A percentile compares a stretch with the other conserved stretches of the same genome.
phyloP scores from a whole-genome alignment of 2,329 filamentous ascomycete genomes.

The Mycosphaerelloides madeirae region DNA sequence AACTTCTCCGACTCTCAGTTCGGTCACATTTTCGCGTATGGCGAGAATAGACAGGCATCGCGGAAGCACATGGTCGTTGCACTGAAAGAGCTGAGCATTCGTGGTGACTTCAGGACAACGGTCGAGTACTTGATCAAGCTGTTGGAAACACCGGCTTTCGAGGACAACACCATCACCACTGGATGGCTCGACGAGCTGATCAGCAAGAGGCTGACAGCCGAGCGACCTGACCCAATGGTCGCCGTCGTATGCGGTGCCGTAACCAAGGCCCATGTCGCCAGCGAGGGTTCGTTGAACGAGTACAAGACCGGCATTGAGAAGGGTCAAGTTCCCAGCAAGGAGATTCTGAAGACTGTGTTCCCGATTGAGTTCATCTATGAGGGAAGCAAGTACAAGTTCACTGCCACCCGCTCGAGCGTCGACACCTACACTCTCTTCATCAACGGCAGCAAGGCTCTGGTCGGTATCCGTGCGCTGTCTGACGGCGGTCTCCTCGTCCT shows the following conservation, averaged over 20 bases:
- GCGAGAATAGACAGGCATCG: slow-evolving; percentile 92
- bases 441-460: slow-evolving; percentile 93
- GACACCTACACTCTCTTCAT: slow-evolving; percentile 98
- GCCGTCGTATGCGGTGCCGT: slow-evolving; percentile 95
- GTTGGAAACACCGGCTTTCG: slow-evolving; percentile 94
- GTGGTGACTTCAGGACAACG: slow-evolving; percentile 97
- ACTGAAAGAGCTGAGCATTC: slow-evolving; percentile 97
- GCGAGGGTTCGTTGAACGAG: slow-evolving; percentile 79
- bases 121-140: slow-evolving; percentile 99
- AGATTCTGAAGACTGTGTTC: slow-evolving; percentile 96
- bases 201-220: slow-evolving; percentile 92
- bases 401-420: slow-evolving; percentile 81
- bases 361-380: slow-evolving; percentile 98
- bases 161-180: slow-evolving; percentile 98
- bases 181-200: slow-evolving; percentile 99
- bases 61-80: slow-evolving; percentile 99
- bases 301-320: slow-evolving; percentile 88
- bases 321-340: slow-evolving; percentile 94
- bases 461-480: slow-evolving; percentile 85
- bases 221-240: slow-evolving; percentile 87
- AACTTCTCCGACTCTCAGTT: slow-evolving; percentile 99
- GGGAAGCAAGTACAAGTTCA: slow-evolving; percentile 94
- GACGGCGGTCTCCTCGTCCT: slow-evolving; percentile 91
- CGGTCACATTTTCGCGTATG: slow-evolving; percentile 98
- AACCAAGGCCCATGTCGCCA: slow-evolving; percentile 91